A percentile compares a stretch with the other conserved stretches of the same genome.
phyloP scores from a whole-genome alignment of 2,329 filamentous ascomycete species.

The Neopestalotiopsis clavispora region DNA sequence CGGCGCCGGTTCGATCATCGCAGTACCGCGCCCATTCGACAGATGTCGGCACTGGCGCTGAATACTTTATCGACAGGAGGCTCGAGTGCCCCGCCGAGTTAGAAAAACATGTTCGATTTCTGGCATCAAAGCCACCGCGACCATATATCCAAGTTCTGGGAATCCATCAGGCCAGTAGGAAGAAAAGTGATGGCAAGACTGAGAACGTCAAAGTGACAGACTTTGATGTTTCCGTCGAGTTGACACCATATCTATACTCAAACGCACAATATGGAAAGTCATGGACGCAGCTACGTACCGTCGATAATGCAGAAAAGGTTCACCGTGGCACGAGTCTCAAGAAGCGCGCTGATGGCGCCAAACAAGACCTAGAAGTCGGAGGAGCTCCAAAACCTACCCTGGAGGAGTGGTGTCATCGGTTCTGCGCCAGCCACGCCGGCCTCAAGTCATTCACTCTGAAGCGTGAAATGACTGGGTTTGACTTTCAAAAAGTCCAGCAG shows the following conservation, averaged over 20 bases:
- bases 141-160: constrained; percentile 58
- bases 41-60: constrained; percentile 38
- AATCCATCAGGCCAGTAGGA: constrained; percentile 52
- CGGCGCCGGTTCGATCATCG: background rate
- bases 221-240: constrained; percentile 63
- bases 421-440: constrained; percentile 60
- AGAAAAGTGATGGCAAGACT: constrained; percentile 49
- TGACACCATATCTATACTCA: constrained; percentile 61
- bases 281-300: constrained; percentile 53
- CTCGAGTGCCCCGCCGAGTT: constrained; percentile 52
- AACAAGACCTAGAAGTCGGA: constrained; percentile 50
- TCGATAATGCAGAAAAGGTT: constrained; percentile 63
- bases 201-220: constrained; percentile 55
- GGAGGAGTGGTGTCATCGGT: constrained; percentile 71
- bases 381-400: constrained; percentile 43
- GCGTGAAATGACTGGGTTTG: constrained; percentile 63
- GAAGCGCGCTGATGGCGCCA: constrained; percentile 36
- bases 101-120: constrained; percentile 47
- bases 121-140: constrained; percentile 56
- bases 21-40: constrained; percentile 25
- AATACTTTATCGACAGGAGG: constrained; percentile 49
- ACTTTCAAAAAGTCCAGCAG: constrained; percentile 56
- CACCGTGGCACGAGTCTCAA: constrained; percentile 68
- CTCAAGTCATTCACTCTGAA: constrained; percentile 62
- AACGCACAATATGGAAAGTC: constrained; percentile 44